Conservation (phyloP, 768 basidiomycete species). For the Pleurotus giganteus region DNA sequence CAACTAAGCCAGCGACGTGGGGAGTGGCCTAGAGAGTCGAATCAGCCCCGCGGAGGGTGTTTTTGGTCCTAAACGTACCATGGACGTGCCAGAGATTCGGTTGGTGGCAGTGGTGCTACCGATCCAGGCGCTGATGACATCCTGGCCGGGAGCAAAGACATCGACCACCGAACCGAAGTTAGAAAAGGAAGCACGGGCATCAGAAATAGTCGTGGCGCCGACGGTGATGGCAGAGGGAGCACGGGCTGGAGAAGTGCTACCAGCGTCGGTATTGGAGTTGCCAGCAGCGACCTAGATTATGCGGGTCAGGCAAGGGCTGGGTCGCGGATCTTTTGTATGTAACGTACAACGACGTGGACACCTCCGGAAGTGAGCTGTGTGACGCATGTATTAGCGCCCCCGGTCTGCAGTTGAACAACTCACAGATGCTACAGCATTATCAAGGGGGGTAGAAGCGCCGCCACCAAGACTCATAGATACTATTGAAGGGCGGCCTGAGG, state of each 20-base stretch:
- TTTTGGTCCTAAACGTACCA: conserved; percentile 17
- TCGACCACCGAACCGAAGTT: conserved; percentile 43
- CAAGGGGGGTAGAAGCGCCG: conserved; percentile 21
- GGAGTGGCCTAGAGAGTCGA: conserved; percentile 29
- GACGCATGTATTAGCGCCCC: neutral
- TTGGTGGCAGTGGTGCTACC: conserved; percentile 22
- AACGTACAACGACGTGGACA: conserved; percentile 26
- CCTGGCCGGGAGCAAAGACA: conserved; percentile 37
- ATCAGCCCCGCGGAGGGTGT: neutral
- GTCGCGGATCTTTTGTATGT: neutral
- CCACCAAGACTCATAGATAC: conserved; percentile 37
- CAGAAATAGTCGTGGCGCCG: conserved; percentile 35
- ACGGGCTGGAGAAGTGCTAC: conserved; percentile 32
- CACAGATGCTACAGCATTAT: conserved; percentile 29
- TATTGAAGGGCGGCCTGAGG: conserved; percentile 27
- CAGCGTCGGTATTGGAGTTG: conserved; percentile 30
- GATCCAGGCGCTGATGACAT: conserved; percentile 30
- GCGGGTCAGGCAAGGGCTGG: neutral
- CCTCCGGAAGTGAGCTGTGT: conserved; percentile 26
- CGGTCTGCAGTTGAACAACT: neutral
- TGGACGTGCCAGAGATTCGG: conserved; percentile 25
- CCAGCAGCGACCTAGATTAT: conserved; percentile 30
- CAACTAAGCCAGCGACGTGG: conserved; percentile 38
- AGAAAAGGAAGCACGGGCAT: conserved; percentile 33
- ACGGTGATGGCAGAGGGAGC: conserved; percentile 34